phyloP scores from a whole-genome alignment of 2,329 filamentous ascomycete genomes.

The Colletotrichum kahawae region DNA sequence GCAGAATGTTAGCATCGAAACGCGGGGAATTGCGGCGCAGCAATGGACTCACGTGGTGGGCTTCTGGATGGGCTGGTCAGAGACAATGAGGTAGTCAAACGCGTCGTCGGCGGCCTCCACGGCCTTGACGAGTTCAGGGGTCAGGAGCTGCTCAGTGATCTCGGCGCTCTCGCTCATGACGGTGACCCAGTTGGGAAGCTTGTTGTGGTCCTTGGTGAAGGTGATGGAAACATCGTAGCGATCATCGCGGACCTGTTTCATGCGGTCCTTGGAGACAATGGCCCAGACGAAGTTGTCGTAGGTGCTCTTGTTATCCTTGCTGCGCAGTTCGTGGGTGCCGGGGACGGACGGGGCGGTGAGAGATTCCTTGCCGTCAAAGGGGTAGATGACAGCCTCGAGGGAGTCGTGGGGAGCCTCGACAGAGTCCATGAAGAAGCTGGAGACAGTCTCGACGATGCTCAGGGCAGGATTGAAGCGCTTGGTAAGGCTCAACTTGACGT shows the following conservation, averaged over 20 bases:
- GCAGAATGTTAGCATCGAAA: not conserved
- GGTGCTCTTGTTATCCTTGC: constrained; percentile 65
- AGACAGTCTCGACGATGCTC: constrained; percentile 64
- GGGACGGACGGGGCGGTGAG: constrained; percentile 72
- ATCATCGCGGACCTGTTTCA: constrained; percentile 88
- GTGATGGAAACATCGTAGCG: constrained; percentile 95
- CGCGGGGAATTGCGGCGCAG: not conserved
- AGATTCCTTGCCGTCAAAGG: constrained; percentile 91
- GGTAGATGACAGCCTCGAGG: constrained; percentile 79
- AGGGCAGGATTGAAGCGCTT: constrained; percentile 86
- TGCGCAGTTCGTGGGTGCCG: constrained; percentile 60
- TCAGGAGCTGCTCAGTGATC: constrained; percentile 86
- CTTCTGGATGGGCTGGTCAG: constrained; percentile 88
- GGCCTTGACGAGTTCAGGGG: constrained; percentile 83
- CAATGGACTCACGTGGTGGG: constrained; percentile 73
- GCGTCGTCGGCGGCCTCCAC: constrained; percentile 78
- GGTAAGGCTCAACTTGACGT: constrained; percentile 79
- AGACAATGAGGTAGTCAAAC: constrained; percentile 87
- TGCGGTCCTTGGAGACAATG: constrained; percentile 91
- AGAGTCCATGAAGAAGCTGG: constrained; percentile 82
- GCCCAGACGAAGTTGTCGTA: constrained; percentile 96
- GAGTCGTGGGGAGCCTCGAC: constrained; percentile 72
- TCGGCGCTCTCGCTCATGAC: constrained; percentile 98
- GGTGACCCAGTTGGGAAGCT: constrained; percentile 87
- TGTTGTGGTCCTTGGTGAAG: constrained; percentile 88